Conservation (phyloP, 345 rosid species). For the Gossypium rotundifolium region DNA sequence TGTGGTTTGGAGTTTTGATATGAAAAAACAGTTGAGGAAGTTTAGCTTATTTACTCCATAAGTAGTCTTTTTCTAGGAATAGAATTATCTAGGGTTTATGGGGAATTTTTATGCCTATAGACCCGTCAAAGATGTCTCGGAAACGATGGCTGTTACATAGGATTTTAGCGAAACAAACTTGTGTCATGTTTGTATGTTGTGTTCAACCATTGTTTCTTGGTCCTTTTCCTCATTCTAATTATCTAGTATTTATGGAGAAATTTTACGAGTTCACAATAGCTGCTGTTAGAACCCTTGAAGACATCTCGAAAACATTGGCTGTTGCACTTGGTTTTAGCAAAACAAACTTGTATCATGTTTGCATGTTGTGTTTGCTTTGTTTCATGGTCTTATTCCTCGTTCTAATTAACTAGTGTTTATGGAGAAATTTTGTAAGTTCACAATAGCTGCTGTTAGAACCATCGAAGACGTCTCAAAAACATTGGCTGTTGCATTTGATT, state of each 20-base stretch:
- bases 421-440: too few species aligned
- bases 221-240: background rate
- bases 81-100: background rate
- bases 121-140: background rate
- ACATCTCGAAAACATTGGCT: background rate
- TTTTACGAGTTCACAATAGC: too few species aligned
- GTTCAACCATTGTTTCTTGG: background rate
- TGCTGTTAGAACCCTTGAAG: background rate
- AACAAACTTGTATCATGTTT: background rate
- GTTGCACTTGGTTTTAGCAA: background rate
- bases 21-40: background rate
- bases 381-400: background rate
- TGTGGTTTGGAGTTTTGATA: background rate
- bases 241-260: background rate
- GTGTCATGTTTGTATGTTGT: background rate
- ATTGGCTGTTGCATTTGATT: background rate
- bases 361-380: background rate
- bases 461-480: background rate
- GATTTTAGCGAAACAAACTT: background rate
- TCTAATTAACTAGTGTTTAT: background rate
- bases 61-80: background rate
- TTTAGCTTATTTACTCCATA: conserved; percentile 1
- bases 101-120: background rate
- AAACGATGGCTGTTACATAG: background rate
- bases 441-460: background rate